Evolutionary conservation across 345 rosid genomes (phyloP).

Genomic region (Syzygium aqueum): DNA sequence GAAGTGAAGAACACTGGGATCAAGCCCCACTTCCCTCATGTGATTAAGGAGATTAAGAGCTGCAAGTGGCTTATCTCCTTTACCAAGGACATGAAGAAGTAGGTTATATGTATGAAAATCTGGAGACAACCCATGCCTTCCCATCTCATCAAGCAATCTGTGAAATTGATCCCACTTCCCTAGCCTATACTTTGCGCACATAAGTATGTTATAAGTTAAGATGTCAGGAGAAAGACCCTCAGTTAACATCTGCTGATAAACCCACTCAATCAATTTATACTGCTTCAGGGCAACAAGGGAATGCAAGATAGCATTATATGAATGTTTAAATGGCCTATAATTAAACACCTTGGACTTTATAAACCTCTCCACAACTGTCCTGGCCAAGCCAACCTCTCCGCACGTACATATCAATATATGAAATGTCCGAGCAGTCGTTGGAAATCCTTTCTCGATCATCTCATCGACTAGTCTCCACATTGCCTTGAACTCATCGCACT

Average conservation of each 20-base stretch:
- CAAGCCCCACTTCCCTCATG: constrained; percentile 67
- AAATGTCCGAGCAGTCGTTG: constrained; percentile 72
- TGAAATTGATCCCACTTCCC: constrained; percentile 60
- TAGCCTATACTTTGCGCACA: constrained; percentile 69
- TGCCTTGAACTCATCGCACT: constrained; percentile 72
- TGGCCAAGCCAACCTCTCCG: constrained; percentile 67
- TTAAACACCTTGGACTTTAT: constrained; percentile 68
- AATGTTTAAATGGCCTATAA: constrained; percentile 64
- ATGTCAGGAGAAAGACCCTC: constrained; percentile 52
- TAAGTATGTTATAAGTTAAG: constrained; percentile 57
- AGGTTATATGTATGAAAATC: constrained; percentile 76
- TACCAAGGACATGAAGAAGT: constrained; percentile 78
- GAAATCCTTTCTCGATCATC: constrained; percentile 67
- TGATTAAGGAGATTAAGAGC: constrained; percentile 67
- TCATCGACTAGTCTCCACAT: constrained; percentile 91
- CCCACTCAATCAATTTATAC: constrained; percentile 86
- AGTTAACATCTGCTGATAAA: constrained; percentile 62
- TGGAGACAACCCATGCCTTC: constrained; percentile 45
- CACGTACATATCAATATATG: constrained; percentile 76
- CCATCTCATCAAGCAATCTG: constrained; percentile 76
- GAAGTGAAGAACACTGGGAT: constrained; percentile 60
- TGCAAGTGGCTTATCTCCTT: constrained; percentile 70
- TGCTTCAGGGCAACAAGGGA: constrained; percentile 43
- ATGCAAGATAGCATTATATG: constrained; percentile 71
- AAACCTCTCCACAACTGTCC: constrained; percentile 65